phyloP scores from a whole-genome alignment of 192 early-diverging fungal genomes.

The Jimgerdemannia flammicorona region DNA sequence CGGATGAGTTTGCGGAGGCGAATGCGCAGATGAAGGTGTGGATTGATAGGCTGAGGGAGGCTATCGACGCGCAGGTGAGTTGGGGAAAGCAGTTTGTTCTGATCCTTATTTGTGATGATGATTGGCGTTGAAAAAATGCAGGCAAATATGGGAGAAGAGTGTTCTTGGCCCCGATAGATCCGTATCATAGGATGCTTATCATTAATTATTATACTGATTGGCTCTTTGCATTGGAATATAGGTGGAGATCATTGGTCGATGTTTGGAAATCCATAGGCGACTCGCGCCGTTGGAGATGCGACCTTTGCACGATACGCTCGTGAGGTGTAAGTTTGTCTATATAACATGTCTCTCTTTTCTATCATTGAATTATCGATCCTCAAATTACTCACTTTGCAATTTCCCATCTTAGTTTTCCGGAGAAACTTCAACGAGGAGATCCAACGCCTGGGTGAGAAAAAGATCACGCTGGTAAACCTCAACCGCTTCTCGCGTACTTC shows the following conservation, averaged over 20 bases:
- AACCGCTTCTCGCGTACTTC: conserved; percentile 4
- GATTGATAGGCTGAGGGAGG: conserved; percentile 42
- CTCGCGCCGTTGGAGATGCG: conserved; percentile 64
- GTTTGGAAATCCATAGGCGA: conserved; percentile 55
- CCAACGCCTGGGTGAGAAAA: conserved; percentile 15
- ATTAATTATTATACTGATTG: conserved; percentile 8
- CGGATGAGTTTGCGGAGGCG: conserved; percentile 28
- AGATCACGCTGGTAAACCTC: not conserved
- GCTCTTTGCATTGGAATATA: conserved; percentile 11
- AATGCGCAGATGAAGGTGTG: conserved; percentile 38
- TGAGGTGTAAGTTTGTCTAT: conserved; percentile 37
- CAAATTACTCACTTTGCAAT: not conserved
- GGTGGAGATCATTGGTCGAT: conserved; percentile 57
- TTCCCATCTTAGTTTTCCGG: conserved; percentile 44
- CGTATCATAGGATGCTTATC: not conserved
- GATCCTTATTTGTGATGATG: too few relatives aligned
- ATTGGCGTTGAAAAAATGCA: not conserved
- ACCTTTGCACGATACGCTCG: conserved; percentile 63
- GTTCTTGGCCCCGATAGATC: too few relatives aligned
- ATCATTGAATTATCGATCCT: not conserved
- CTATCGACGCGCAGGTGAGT: conserved; percentile 66
- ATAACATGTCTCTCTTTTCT: conserved; percentile 1
- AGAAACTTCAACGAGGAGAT: conserved; percentile 69
- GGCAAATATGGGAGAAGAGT: not conserved
- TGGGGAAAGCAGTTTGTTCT: not conserved